Conservation (phyloP, 202 grass and related monocot species). For the Cymbopogon flexuosus region DNA sequence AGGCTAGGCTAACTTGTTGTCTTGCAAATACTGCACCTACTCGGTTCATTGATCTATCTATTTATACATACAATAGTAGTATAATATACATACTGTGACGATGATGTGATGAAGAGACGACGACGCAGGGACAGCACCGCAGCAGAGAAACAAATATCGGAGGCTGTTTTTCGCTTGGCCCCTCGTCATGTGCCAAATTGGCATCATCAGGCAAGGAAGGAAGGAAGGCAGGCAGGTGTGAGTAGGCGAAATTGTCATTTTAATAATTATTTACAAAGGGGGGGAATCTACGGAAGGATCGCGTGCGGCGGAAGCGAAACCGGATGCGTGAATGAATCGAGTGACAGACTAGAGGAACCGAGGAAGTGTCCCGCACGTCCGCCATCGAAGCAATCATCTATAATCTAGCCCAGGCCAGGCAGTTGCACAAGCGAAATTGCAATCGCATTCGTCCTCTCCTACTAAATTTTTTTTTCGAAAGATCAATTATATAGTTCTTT, state of each 20-base stretch:
- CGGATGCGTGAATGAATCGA: not conserved
- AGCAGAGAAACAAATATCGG: not conserved
- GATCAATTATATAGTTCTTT: too few species aligned
- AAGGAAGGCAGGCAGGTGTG: not conserved
- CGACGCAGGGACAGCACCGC: not conserved
- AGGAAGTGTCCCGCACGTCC: too few species aligned
- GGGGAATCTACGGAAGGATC: not conserved
- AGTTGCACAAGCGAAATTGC: not conserved
- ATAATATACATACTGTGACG: not conserved
- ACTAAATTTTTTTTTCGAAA: too few species aligned
- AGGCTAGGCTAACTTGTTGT: not conserved
- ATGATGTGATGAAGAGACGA: not conserved
- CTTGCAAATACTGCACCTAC: not conserved
- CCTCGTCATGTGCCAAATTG: slow-evolving; percentile 1
- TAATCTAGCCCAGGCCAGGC: not conserved
- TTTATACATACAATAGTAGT: too few species aligned
- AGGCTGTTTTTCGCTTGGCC: not conserved
- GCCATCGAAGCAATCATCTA: not conserved
- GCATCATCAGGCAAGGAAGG: too few species aligned
- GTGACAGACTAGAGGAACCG: not conserved
- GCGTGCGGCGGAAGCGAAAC: not conserved
- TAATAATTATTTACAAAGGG: not conserved
- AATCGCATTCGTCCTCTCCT: not conserved
- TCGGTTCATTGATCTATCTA: not conserved
- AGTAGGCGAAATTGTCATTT: not conserved